Conservation (phyloP, 23 red algal genomes). For the Agarophyton chilense region DNA sequence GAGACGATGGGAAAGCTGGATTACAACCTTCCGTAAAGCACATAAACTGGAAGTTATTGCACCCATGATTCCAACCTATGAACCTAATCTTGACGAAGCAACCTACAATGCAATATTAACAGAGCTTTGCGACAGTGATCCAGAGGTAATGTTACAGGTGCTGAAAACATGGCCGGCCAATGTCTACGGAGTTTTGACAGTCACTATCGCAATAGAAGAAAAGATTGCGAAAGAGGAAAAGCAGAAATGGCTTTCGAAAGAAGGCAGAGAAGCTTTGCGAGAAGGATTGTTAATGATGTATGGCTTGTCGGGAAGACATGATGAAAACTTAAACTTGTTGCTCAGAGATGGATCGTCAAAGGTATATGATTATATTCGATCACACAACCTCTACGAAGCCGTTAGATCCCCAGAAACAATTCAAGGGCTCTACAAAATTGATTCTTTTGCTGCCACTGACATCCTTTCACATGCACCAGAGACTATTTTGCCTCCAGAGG, state of each 20-base stretch:
- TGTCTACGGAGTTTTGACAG: conserved; percentile 66
- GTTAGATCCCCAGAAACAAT: conserved; percentile 66
- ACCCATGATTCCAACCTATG: conserved; percentile 65
- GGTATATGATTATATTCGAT: conserved; percentile 83
- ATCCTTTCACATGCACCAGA: conserved; percentile 79
- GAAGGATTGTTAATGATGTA: conserved; percentile 80
- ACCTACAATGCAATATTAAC: conserved; percentile 60
- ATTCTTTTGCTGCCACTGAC: conserved; percentile 55
- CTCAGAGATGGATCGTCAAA: conserved; percentile 46
- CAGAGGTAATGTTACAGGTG: conserved; percentile 62
- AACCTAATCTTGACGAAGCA: conserved; percentile 48
- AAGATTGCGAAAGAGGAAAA: conserved; percentile 30
- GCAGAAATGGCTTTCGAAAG: conserved; percentile 10
- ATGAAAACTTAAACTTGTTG: conserved; percentile 79
- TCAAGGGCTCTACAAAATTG: conserved; percentile 73
- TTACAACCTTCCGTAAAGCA: conserved; percentile 49
- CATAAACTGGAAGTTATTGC: conserved; percentile 59
- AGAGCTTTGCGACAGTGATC: conserved; percentile 40
- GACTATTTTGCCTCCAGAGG: conserved; percentile 71
- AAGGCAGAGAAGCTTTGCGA: conserved; percentile 37
- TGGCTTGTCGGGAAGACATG: conserved; percentile 80
- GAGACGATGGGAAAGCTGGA: conserved; percentile 82
- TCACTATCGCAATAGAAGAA: conserved; percentile 74
- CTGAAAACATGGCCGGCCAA: conserved; percentile 81
- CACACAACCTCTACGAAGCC: conserved; percentile 84